Conservation (phyloP, 2,329 filamentous ascomycete species). For the Beauveria rudraprayagi region DNA sequence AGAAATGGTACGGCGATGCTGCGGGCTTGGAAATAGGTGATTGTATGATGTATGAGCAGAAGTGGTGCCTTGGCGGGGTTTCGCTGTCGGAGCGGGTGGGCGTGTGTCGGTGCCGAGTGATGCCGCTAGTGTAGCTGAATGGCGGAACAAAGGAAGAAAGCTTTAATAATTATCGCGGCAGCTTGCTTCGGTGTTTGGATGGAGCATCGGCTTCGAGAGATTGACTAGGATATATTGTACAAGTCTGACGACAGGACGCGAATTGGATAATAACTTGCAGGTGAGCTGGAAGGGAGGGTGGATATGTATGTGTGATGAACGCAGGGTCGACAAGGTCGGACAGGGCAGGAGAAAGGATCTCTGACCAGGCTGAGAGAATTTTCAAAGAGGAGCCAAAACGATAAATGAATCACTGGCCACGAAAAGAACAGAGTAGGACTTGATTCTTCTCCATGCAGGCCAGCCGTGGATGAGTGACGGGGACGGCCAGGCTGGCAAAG, state of each 20-base stretch:
- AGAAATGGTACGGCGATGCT: not conserved
- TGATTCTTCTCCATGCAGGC: not conserved
- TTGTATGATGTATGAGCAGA: not conserved
- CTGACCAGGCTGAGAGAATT: not conserved
- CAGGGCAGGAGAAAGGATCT: not conserved
- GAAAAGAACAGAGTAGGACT: not conserved
- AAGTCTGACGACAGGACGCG: too few species aligned
- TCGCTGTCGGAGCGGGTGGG: not conserved
- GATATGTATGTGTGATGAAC: not conserved
- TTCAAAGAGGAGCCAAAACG: not conserved
- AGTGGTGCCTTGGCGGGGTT: conserved; percentile 7
- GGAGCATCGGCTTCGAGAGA: too few species aligned
- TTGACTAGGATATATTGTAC: too few species aligned
- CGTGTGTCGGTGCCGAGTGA: not conserved
- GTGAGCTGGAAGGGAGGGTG: too few species aligned
- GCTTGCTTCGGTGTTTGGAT: too few species aligned
- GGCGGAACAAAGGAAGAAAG: too few species aligned
- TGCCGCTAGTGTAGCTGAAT: not conserved
- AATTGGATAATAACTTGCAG: too few species aligned
- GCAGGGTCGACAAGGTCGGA: not conserved
- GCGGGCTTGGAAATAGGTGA: not conserved
- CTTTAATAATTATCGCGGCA: too few species aligned
- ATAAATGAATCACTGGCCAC: not conserved
- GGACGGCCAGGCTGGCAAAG: too few species aligned
- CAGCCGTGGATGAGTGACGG: not conserved